Evolutionary conservation across 371 early-diverging fungal species (phyloP).

Genomic region (Rhizomucor miehei): DNA sequence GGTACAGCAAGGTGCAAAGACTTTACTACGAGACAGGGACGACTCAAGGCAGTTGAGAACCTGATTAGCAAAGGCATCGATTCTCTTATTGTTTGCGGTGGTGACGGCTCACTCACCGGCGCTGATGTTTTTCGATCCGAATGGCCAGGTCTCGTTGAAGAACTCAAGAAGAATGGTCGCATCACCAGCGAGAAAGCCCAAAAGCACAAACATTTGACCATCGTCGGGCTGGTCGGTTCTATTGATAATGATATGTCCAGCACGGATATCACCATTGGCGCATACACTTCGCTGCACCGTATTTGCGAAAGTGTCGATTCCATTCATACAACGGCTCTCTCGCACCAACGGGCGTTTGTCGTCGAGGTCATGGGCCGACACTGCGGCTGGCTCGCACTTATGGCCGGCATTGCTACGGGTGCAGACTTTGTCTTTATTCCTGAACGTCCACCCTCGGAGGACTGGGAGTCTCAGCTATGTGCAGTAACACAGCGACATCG

Average conservation of each 20-base stretch:
- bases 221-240: slow-evolving; percentile 96
- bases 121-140: slow-evolving; percentile 93
- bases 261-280: slow-evolving; percentile 98
- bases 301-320: slow-evolving; percentile 97
- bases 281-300: slow-evolving; percentile 93
- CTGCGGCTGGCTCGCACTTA: slow-evolving; percentile 99
- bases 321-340: slow-evolving; percentile 92
- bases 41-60: slow-evolving; percentile 85
- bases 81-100: slow-evolving; percentile 96
- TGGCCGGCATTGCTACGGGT: slow-evolving; percentile 90
- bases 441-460: slow-evolving; percentile 85
- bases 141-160: slow-evolving; percentile 83
- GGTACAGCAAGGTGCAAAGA: slow-evolving; percentile 92
- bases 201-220: slow-evolving; percentile 69
- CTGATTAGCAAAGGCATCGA: slow-evolving; percentile 92
- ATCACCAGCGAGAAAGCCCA: slow-evolving; percentile 60
- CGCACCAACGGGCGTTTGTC: slow-evolving; percentile 98
- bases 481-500: slow-evolving; percentile 48
- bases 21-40: slow-evolving; percentile 88
- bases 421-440: slow-evolving; percentile 98
- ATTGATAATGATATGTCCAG: slow-evolving; percentile 98
- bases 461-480: slow-evolving; percentile 86
- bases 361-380: slow-evolving; percentile 99
- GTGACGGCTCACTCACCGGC: slow-evolving; percentile 98
- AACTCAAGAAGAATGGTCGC: slow-evolving; percentile 60